Conservation (phyloP, 1,139 yeast genomes). For the Geotrichum cucujoidarum region DNA sequence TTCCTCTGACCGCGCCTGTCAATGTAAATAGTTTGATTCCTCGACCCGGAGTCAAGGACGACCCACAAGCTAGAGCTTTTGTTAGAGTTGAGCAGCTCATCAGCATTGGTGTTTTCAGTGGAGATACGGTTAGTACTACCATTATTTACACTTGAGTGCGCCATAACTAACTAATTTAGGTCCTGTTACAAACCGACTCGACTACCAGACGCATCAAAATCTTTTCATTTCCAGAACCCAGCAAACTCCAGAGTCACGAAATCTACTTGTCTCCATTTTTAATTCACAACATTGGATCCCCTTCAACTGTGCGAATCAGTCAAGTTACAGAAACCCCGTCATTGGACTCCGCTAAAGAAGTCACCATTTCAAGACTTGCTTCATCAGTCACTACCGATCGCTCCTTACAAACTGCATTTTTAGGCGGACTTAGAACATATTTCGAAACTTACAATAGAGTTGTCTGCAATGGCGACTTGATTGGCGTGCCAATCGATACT, state of each 20-base stretch:
- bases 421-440: conserved; percentile 55
- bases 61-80: conserved; percentile 48
- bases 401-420: conserved; percentile 58
- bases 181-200: conserved; percentile 16
- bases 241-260: conserved; percentile 39
- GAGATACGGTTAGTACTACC: conserved; percentile 62
- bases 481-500: conserved; percentile 77
- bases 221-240: conserved; percentile 63
- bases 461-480: conserved; percentile 56
- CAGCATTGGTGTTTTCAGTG: conserved; percentile 59
- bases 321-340: conserved; percentile 15
- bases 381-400: conserved; percentile 69
- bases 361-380: conserved; percentile 62
- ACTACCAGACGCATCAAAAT: conserved; percentile 43
- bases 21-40: conserved; percentile 28
- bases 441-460: conserved; percentile 59
- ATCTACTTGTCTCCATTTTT: conserved; percentile 64
- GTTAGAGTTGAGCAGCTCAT: conserved; percentile 51
- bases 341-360: conserved; percentile 43
- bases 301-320: conserved; percentile 31
- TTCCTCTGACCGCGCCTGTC: conserved; percentile 26
- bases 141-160: conserved; percentile 25
- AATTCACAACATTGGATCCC: conserved; percentile 47
- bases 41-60: conserved; percentile 34
- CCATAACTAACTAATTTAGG: conserved; percentile 6